Percentiles rank a stretch among this genome's conserved stretches.
phyloP scores from a whole-genome alignment of 805 yeast genomes.

The fission yeast (Schizosaccharomyces pombe) region DNA sequence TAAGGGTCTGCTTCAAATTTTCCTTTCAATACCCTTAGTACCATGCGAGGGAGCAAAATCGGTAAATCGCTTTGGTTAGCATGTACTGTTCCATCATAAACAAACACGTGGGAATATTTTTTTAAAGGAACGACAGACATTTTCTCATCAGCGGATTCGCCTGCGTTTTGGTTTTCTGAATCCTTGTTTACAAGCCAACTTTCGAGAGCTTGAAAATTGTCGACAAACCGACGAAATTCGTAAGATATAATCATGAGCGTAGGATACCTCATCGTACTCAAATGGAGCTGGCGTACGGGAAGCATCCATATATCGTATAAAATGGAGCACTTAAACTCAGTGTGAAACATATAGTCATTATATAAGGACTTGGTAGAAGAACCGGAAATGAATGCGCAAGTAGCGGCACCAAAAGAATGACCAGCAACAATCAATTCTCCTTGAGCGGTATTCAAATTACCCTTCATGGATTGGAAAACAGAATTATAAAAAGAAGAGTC shows the following conservation, averaged over 20 bases:
- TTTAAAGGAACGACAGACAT: background rate
- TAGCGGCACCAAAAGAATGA: constrained; percentile 12
- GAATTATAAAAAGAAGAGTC: background rate
- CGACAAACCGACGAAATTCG: background rate
- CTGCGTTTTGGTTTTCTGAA: background rate
- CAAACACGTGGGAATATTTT: background rate
- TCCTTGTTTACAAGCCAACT: background rate
- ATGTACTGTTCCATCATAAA: background rate
- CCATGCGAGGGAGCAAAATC: background rate
- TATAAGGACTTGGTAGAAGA: background rate
- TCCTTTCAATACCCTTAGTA: background rate
- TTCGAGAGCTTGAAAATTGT: background rate
- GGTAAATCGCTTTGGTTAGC: background rate
- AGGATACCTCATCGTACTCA: background rate
- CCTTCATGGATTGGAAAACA: background rate
- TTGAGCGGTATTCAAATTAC: background rate
- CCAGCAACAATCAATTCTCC: constrained; percentile 8
- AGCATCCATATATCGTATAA: constrained; percentile 4
- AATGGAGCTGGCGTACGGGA: background rate
- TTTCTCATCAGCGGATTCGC: background rate
- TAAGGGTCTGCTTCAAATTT: background rate
- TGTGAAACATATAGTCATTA: background rate
- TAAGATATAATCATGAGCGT: background rate
- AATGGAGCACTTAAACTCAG: background rate
- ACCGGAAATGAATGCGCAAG: constrained; percentile 6